Evolutionary conservation across 768 basidiomycete genomes (phyloP).

Genomic region (Tubosaeta sp.): DNA sequence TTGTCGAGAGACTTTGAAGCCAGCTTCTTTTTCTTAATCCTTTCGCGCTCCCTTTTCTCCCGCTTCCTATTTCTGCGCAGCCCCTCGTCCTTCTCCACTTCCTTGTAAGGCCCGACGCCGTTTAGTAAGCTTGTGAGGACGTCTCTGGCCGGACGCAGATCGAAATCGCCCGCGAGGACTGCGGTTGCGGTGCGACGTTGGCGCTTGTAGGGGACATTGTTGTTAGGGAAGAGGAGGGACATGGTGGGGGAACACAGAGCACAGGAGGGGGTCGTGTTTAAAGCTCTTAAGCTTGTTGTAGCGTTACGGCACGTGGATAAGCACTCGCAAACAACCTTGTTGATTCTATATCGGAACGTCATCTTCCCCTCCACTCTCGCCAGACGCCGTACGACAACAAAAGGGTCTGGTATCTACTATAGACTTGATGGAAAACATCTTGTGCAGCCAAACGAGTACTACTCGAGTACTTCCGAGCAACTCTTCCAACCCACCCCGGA

Average conservation of each 20-base stretch:
- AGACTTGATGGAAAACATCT: not conserved
- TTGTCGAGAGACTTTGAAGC: conserved; percentile 34
- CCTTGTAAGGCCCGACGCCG: conserved; percentile 64
- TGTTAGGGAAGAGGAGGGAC: conserved; percentile 18
- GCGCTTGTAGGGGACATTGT: conserved; percentile 29
- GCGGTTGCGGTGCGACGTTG: conserved; percentile 64
- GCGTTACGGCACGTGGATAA: conserved; percentile 35
- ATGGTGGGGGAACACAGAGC: conserved; percentile 21
- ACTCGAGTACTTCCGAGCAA: not conserved
- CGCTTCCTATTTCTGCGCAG: conserved; percentile 50
- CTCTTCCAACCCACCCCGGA: not conserved
- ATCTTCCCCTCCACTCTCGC: not conserved
- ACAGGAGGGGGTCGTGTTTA: conserved; percentile 33
- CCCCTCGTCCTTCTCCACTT: conserved; percentile 59
- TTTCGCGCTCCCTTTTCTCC: conserved; percentile 44
- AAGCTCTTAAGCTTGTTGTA: conserved; percentile 34
- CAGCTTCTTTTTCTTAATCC: conserved; percentile 44
- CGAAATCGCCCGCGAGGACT: conserved; percentile 73
- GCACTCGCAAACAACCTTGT: conserved; percentile 34
- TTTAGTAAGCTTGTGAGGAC: conserved; percentile 77
- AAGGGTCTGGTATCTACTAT: not conserved
- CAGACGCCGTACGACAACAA: not conserved
- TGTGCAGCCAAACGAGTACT: not conserved
- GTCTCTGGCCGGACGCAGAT: conserved; percentile 62
- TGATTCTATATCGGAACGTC: conserved; percentile 29